Evolutionary conservation across 2,329 filamentous ascomycete genomes (phyloP).

Genomic region (Septoria petroselini): DNA sequence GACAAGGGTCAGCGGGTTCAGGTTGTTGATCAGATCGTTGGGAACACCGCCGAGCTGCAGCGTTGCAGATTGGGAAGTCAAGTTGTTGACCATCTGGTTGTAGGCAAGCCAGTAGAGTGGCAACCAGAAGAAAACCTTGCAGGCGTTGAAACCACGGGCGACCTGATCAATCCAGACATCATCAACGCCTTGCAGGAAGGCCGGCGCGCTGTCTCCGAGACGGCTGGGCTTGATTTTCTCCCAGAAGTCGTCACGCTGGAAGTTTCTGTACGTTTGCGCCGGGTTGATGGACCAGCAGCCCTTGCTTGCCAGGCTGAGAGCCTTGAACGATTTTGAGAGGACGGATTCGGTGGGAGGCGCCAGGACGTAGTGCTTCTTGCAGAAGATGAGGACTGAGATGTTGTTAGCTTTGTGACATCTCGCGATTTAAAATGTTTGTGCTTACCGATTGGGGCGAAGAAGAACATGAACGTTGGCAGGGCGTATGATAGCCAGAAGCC

Average conservation of each 20-base stretch:
- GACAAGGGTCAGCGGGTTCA: constrained; percentile 37
- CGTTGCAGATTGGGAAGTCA: constrained; percentile 45
- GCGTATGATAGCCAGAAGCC: constrained; percentile 66
- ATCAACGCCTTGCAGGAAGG: constrained; percentile 73
- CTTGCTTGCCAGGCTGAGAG: constrained; percentile 61
- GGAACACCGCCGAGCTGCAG: constrained; percentile 48
- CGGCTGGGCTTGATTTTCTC: constrained; percentile 65
- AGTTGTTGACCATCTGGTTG: constrained; percentile 49
- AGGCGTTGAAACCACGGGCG: constrained; percentile 63
- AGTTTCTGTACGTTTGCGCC: constrained; percentile 56
- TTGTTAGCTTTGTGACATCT: too few relatives aligned
- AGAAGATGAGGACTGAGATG: constrained; percentile 50
- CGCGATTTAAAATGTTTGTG: too few relatives aligned
- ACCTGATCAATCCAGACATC: constrained; percentile 78
- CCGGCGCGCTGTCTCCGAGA: constrained; percentile 56
- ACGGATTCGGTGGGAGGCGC: constrained; percentile 67
- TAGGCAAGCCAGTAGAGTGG: constrained; percentile 62
- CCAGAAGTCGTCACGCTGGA: constrained; percentile 58
- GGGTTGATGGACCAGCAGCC: constrained; percentile 58
- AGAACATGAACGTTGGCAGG: constrained; percentile 62
- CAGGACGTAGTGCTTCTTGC: constrained; percentile 53
- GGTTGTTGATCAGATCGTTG: constrained; percentile 47
- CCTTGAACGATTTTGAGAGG: constrained; percentile 62
- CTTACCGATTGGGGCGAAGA: constrained; percentile 58
- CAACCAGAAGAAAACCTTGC: constrained; percentile 62